Evolutionary conservation across 306 rosid genomes (phyloP).

Genomic region (Cyamopsis tetragonoloba): DNA sequence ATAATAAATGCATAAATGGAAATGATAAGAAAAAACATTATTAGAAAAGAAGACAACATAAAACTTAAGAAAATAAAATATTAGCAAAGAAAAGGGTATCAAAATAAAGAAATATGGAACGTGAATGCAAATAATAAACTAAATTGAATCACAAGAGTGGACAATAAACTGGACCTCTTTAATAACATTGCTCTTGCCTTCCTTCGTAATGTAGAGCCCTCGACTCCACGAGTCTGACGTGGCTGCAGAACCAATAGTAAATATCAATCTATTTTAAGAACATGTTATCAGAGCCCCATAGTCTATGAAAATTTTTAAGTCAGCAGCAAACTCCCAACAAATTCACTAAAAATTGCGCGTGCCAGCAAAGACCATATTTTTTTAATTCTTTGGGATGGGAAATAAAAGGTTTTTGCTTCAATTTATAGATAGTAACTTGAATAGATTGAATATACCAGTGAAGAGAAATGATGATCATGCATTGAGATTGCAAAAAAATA

Average conservation of each 20-base stretch:
- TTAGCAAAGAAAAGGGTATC: constrained; percentile 2
- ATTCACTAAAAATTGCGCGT: constrained; percentile 1
- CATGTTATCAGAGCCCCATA: background rate
- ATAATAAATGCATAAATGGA: background rate
- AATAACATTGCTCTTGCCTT: constrained; percentile 45
- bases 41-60: background rate
- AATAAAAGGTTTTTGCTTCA: background rate
- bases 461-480: background rate
- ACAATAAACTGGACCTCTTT: constrained; percentile 60
- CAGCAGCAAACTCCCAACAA: background rate
- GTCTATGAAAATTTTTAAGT: background rate
- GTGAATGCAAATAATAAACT: background rate
- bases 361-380: background rate
- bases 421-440: background rate
- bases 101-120: background rate
- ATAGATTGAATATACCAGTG: background rate
- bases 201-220: constrained; percentile 64
- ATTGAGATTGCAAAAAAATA: constrained; percentile 9
- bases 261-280: background rate
- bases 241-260: constrained; percentile 51
- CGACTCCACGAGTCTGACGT: constrained; percentile 58
- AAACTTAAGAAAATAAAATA: background rate
- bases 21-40: background rate
- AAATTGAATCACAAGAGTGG: background rate
- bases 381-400: constrained; percentile 7